These are phyloP conservation scores for Fragilaria crotonensis DNA, from an alignment of 108 stramenopile species.

Conservation along the genomic window DNA sequence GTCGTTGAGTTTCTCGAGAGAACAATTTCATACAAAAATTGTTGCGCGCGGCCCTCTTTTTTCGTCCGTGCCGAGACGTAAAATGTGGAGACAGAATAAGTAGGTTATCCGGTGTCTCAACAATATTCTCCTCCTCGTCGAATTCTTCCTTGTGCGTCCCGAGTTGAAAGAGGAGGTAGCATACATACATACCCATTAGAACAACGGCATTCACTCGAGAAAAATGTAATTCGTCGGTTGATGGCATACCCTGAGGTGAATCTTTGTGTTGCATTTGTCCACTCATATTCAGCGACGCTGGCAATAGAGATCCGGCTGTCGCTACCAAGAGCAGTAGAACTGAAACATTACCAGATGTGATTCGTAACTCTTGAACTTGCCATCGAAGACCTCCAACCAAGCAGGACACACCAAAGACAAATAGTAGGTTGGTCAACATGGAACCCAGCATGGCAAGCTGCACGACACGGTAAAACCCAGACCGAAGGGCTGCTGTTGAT, in stretches of 20 bases:
- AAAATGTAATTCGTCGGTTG: conserved; percentile 52
- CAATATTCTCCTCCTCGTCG: conserved; percentile 44
- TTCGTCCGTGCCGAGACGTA: conserved; percentile 7
- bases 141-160: conserved; percentile 84
- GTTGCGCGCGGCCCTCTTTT: neutral
- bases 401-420: conserved; percentile 86
- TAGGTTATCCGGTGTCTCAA: neutral
- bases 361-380: conserved; percentile 79
- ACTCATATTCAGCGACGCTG: conserved; percentile 61
- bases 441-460: conserved; percentile 86
- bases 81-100: conserved; percentile 9
- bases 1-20: neutral
- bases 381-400: conserved; percentile 79
- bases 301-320: conserved; percentile 62
- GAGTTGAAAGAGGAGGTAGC: conserved; percentile 75
- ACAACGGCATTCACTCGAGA: conserved; percentile 75
- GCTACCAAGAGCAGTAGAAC: conserved; percentile 73
- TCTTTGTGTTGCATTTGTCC: conserved; percentile 35
- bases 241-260: conserved; percentile 19
- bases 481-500: conserved; percentile 73
- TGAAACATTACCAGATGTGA: conserved; percentile 63
- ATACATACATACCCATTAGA: conserved; percentile 72
- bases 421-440: conserved; percentile 81
- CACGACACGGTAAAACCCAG: conserved; percentile 83
- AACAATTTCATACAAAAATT: conserved; percentile 1